A percentile compares a stretch with the other conserved stretches of the same genome.
Evolutionary conservation across 352 stramenopile species (phyloP).

Genomic region (Pseudoperonospora humuli): DNA sequence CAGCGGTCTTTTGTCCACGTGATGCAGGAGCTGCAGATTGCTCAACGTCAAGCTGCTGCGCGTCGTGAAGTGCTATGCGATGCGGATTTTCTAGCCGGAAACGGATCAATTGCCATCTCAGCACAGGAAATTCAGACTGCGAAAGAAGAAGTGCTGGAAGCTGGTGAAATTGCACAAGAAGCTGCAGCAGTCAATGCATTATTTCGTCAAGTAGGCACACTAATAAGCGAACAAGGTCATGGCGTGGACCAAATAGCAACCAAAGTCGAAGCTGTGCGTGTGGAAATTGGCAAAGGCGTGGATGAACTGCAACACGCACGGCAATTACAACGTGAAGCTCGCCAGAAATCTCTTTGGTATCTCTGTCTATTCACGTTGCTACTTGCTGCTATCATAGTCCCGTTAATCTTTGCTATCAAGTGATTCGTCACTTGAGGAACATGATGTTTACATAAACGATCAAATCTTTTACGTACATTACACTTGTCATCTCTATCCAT

Average conservation of each 20-base stretch:
- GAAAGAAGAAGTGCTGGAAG: conserved; percentile 68
- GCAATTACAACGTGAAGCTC: conserved; percentile 47
- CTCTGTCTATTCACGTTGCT: too few relatives aligned
- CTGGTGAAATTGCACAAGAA: conserved; percentile 51
- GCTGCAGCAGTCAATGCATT: conserved; percentile 59
- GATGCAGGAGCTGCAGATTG: conserved; percentile 68
- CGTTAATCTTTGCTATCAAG: too few relatives aligned
- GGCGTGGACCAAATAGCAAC: conserved; percentile 62
- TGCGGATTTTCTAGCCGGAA: conserved; percentile 49
- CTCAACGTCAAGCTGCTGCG: conserved; percentile 41
- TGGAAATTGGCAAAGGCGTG: conserved; percentile 71
- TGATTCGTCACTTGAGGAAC: not conserved
- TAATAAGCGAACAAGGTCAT: conserved; percentile 57
- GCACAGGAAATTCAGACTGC: conserved; percentile 62
- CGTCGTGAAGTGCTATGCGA: conserved; percentile 62
- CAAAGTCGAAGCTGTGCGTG: conserved; percentile 62
- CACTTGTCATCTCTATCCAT: not conserved
- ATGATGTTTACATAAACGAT: not conserved
- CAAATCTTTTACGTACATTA: not conserved
- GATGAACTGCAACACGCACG: conserved; percentile 57
- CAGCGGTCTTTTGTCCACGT: conserved; percentile 53
- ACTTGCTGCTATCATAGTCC: too few relatives aligned
- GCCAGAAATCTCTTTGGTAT: too few relatives aligned
- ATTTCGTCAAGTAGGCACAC: conserved; percentile 57
- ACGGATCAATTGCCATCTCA: conserved; percentile 34